A percentile compares a stretch with the other conserved stretches of the same genome.
phyloP scores from a whole-genome alignment of 179 eudicot genomes.

The Nepenthes alata region DNA sequence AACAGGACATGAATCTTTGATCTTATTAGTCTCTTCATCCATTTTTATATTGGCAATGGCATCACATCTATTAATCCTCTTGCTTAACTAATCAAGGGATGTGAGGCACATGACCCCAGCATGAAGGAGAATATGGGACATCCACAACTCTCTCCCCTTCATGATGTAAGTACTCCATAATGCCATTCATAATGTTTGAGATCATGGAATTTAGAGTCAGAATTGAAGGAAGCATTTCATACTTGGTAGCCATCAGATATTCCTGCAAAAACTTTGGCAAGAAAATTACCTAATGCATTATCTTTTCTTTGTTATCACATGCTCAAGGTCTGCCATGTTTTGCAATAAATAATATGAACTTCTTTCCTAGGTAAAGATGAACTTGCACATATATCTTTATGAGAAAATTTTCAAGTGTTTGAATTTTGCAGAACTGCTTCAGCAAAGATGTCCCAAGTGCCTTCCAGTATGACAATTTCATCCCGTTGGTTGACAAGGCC shows the following conservation, averaged over 20 bases:
- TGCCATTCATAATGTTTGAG: not conserved
- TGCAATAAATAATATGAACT: no score
- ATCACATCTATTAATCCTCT: slow-evolving; percentile 1
- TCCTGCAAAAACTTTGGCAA: no score
- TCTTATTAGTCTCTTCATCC: no score
- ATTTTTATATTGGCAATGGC: no score
- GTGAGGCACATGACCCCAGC: slow-evolving; percentile 13
- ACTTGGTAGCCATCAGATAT: no score
- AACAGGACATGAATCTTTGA: not conserved
- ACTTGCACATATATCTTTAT: no score
- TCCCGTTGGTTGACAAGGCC: slow-evolving; percentile 30
- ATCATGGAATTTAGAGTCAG: no score
- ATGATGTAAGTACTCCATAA: slow-evolving; percentile 17
- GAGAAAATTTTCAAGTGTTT: not conserved
- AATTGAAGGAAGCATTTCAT: no score
- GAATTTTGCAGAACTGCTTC: slow-evolving; percentile 20
- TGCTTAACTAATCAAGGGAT: slow-evolving; percentile 10
- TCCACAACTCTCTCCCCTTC: slow-evolving; percentile 18
- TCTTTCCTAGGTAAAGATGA: no score
- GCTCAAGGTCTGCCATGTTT: not conserved
- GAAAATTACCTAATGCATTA: not conserved
- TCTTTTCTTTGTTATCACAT: not conserved
- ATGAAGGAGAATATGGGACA: slow-evolving; percentile 8
- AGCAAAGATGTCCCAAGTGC: slow-evolving; percentile 18
- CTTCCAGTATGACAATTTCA: slow-evolving; percentile 17